Evolutionary conservation across 345 rosid genomes (phyloP).

Genomic region (Salix udensis): DNA sequence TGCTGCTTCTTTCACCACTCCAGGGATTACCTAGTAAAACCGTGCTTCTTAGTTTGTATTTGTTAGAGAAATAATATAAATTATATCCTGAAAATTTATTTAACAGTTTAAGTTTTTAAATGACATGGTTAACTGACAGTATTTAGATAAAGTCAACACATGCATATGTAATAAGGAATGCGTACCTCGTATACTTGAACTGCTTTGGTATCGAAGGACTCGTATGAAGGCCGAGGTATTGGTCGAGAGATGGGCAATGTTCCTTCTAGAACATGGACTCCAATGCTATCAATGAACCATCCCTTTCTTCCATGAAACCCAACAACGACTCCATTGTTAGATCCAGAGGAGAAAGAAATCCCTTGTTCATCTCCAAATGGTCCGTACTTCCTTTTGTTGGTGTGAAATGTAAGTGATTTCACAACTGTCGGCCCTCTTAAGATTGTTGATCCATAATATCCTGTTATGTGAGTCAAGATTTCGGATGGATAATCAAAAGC

Average conservation of each 20-base stretch:
- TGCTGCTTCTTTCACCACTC: constrained; percentile 6
- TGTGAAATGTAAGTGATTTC: constrained; percentile 22
- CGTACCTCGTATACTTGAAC: neutral
- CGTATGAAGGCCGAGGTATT: neutral
- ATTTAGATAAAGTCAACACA: neutral
- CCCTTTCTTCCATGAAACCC: constrained; percentile 31
- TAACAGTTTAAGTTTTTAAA: no score
- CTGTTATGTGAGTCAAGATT: constrained; percentile 21
- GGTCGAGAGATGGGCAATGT: neutral
- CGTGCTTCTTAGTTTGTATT: neutral
- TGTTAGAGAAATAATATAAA: no score
- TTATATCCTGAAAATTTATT: no score
- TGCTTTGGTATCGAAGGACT: neutral
- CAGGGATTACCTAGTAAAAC: constrained; percentile 3
- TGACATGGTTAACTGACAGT: rapidly evolving
- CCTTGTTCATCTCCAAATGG: constrained; percentile 35
- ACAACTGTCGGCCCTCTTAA: constrained; percentile 15
- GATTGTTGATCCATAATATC: constrained; percentile 26
- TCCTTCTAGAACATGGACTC: constrained; percentile 23
- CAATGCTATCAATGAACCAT: constrained; percentile 23
- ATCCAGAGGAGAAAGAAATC: constrained; percentile 18
- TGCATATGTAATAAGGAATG: neutral
- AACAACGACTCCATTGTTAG: constrained; percentile 13
- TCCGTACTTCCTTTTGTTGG: constrained; percentile 26
- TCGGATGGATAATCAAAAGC: constrained; percentile 27